Evolutionary conservation across 768 basidiomycete species (phyloP).

Genomic region (Gymnopilus dilepis): DNA sequence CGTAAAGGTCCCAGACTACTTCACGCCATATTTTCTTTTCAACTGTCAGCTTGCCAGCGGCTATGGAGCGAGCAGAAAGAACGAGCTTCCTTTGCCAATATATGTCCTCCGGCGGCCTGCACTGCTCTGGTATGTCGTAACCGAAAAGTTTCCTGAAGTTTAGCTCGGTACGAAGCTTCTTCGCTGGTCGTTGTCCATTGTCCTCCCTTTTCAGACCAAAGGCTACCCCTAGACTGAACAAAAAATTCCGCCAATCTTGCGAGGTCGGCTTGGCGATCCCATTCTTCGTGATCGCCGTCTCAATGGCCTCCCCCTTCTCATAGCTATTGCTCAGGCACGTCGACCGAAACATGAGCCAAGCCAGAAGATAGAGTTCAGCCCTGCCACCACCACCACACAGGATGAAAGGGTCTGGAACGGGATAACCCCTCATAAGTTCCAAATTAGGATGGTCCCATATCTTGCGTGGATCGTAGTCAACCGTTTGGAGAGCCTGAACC

Average conservation of each 20-base stretch:
- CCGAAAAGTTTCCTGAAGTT: neutral
- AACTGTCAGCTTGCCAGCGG: neutral
- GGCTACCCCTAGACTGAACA: neutral
- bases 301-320: neutral
- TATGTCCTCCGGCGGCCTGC: neutral
- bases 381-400: neutral
- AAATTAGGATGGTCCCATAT: neutral
- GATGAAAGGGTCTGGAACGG: neutral
- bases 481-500: too few species aligned
- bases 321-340: neutral
- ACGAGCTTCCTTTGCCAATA: neutral
- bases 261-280: neutral
- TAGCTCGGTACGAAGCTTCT: neutral
- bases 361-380: neutral
- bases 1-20: conserved; percentile 20
- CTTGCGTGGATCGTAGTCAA: too few species aligned
- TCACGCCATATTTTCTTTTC: neutral
- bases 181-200: neutral
- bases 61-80: neutral
- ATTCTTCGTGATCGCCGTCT: neutral
- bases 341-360: neutral
- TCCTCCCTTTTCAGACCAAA: neutral
- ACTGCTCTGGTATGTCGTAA: neutral
- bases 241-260: conserved; percentile 10
- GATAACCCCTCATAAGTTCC: neutral